A percentile compares a stretch with the other conserved stretches of the same genome.
These are phyloP conservation scores for Erysimum cheiranthoides DNA, from an alignment of 345 rosid species.

Conservation along the genomic window DNA sequence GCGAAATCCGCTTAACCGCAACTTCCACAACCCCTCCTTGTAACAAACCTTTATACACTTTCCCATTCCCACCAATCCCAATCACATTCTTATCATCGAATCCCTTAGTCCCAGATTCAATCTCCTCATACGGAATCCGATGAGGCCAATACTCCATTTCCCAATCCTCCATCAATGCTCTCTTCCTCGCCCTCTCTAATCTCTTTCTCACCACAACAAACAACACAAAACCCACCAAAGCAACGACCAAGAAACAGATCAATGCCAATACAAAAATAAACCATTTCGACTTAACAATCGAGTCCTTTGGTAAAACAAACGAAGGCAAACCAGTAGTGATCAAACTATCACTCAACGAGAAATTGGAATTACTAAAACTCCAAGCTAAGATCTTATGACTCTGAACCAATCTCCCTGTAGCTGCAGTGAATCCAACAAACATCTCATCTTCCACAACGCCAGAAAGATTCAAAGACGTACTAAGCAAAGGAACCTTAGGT, in stretches of 20 bases:
- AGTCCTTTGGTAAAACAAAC: constrained; percentile 58
- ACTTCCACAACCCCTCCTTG: constrained; percentile 59
- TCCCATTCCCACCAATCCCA: constrained; percentile 82
- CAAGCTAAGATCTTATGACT: constrained; percentile 74
- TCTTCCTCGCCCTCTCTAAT: constrained; percentile 55
- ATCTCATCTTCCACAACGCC: constrained; percentile 68
- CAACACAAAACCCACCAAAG: constrained; percentile 36
- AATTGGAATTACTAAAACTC: constrained; percentile 76
- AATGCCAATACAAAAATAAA: constrained; percentile 59
- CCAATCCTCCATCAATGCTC: constrained; percentile 80
- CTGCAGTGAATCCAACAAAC: constrained; percentile 75
- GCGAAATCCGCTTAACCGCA: constrained; percentile 75
- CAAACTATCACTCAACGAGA: constrained; percentile 58
- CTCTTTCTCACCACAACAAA: constrained; percentile 53
- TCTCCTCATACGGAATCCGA: constrained; percentile 60
- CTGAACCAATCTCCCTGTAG: constrained; percentile 65
- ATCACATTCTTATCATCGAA: constrained; percentile 72
- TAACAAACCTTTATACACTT: constrained; percentile 75
- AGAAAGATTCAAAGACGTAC: constrained; percentile 55
- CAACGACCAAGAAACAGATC: constrained; percentile 48
- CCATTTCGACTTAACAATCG: constrained; percentile 48
- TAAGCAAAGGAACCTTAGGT: constrained; percentile 58
- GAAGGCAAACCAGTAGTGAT: constrained; percentile 72
- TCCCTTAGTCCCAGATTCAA: constrained; percentile 61
- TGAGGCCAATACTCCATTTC: constrained; percentile 96